Conservation (phyloP, 352 stramenopile genomes). For the Detonula confervacea region DNA sequence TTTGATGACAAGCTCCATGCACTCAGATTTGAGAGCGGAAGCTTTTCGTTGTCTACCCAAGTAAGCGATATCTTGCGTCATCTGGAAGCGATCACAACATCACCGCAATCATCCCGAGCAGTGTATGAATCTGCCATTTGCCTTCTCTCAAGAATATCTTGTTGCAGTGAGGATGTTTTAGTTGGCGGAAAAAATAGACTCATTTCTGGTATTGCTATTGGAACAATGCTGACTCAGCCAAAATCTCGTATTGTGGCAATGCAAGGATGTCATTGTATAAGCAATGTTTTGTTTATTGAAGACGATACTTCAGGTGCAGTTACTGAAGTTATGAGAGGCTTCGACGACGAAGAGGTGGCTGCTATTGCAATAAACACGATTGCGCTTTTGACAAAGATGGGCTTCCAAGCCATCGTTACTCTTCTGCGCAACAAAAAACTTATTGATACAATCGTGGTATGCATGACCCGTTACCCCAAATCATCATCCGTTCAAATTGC, state of each 20-base stretch:
- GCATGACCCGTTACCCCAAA: slow-evolving; percentile 2
- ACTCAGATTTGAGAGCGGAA: neutral
- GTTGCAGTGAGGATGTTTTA: neutral
- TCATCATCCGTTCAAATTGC: slow-evolving; percentile 6
- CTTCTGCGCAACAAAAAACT: neutral
- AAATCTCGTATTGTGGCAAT: neutral
- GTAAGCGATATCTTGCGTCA: neutral
- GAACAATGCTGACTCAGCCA: slow-evolving; percentile 3
- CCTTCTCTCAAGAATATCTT: slow-evolving; percentile 23
- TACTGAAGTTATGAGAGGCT: neutral
- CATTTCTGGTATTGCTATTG: neutral
- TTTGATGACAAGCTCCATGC: neutral
- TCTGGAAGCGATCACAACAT: neutral
- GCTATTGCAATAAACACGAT: slow-evolving; percentile 8
- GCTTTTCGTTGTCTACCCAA: neutral
- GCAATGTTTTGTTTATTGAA: neutral
- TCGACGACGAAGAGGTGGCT: slow-evolving; percentile 3
- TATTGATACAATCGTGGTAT: slow-evolving; percentile 10
- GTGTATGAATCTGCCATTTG: slow-evolving; percentile 3
- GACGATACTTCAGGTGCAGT: neutral
- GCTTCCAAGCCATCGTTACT: slow-evolving; percentile 2
- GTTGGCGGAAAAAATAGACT: neutral
- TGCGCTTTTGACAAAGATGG: neutral
- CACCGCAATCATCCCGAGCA: neutral
- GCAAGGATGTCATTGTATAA: neutral